Base-by-base conservation (phyloP, 1,284 basidiomycete species). In the Kwoniella shivajii region DNA sequence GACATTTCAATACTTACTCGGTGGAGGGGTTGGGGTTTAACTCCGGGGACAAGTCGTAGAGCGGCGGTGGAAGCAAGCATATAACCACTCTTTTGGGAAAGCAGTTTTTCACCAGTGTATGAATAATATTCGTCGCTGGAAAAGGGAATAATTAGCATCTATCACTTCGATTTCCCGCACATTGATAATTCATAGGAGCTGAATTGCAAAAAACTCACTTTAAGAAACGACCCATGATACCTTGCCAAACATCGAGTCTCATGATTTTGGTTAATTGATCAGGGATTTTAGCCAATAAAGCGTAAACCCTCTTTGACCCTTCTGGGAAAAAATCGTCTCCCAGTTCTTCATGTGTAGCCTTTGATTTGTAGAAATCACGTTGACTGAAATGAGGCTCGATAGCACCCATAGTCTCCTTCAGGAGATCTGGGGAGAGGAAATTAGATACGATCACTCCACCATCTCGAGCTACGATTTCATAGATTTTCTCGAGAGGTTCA, bases 271-370 rank as follows among this genome's bases (percentile, higher is more conserved):
- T 55, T 20, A 65, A 27, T 38, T 52, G 49, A 2, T 60, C 53
- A 5, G 63, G 57, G 36, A 65, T 54, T 24, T 57, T 55, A 13
- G 45, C 36, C 34, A 65, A 33, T 16, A 65, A 49, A n/a, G 55
- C 61, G 57, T 66, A 66, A 11, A 66, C 48, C 27, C 64, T 46
- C 20, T 52, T 51, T 4, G 61, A 60, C 7, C 64, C 64, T n/a
- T 49, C 43, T 20, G 61, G 61, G 57, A 66, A 66, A 43, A 66
- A 66, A 49, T 61, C 64, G 4, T 46, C 51, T 4, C 64, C 64
- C 18, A 66, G 50, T 38, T 66, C 64, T 13, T 54, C 46, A 24
- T 63, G 50, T 14, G 53, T 56, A 16, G 45, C 30, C 43, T 57
- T 58, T 26, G 59, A 57, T 6, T 44, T 50, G 49, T 59, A 60